These are phyloP conservation scores for Heracleum sosnowskyi DNA, from an alignment of 129 eudicot genomes.

Conservation along the genomic window DNA sequence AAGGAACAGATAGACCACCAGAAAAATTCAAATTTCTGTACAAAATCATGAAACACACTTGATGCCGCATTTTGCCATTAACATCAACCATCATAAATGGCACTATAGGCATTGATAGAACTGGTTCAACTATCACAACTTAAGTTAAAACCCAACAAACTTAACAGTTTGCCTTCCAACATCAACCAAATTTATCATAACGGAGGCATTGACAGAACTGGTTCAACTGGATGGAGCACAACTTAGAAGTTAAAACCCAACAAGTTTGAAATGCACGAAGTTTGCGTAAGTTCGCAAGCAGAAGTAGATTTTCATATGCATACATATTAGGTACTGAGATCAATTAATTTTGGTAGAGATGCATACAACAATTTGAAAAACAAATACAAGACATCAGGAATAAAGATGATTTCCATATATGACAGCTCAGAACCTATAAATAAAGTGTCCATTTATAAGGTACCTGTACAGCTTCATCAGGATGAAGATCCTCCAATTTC, in stretches of 20 bases:
- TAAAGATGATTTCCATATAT: neutral
- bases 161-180: neutral
- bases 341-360: neutral
- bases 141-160: too few relatives aligned
- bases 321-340: neutral
- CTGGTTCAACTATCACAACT: too few relatives aligned
- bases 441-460: neutral
- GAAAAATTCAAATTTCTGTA: too few relatives aligned
- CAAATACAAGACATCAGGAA: neutral
- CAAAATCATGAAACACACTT: too few relatives aligned
- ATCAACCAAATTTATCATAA: neutral
- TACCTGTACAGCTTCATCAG: conserved; percentile 70
- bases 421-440: neutral
- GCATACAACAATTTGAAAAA: neutral
- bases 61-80: too few relatives aligned
- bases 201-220: neutral
- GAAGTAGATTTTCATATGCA: neutral
- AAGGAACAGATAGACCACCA: too few relatives aligned
- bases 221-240: conserved; percentile 1
- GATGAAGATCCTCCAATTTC: conserved; percentile 63
- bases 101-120: too few relatives aligned
- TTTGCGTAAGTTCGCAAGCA: neutral
- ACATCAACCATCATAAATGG: too few relatives aligned
- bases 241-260: neutral
- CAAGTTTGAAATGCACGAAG: neutral